Conservation (phyloP, 768 basidiomycete genomes). For the Psilocybe sp. region DNA sequence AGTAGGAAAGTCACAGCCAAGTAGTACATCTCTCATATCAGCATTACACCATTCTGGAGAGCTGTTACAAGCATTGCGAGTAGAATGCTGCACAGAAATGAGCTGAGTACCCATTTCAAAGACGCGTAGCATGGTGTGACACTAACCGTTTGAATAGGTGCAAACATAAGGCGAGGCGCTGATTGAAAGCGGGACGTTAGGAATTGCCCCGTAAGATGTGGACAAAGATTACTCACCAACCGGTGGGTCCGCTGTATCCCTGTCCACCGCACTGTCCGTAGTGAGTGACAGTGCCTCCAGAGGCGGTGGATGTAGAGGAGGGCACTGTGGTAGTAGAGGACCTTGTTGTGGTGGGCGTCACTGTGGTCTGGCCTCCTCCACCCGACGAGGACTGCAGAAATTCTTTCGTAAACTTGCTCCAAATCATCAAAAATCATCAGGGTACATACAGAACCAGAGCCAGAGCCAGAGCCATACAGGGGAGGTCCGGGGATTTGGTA, state of each 20-base stretch:
- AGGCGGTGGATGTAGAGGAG: constrained; percentile 15
- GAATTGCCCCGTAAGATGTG: background rate
- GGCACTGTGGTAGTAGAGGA: constrained; percentile 6
- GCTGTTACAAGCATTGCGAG: constrained; percentile 8
- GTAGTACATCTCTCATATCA: no score
- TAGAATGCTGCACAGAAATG: background rate
- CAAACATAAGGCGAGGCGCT: constrained; percentile 37
- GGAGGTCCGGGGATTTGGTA: constrained; percentile 45
- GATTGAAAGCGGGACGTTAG: background rate
- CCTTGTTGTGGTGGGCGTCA: background rate
- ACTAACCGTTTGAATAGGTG: constrained; percentile 30
- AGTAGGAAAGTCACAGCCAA: no score
- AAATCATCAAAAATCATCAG: background rate
- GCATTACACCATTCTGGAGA: no score
- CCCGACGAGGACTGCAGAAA: background rate
- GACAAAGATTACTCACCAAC: constrained; percentile 26
- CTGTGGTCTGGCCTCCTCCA: constrained; percentile 10
- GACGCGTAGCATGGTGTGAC: background rate
- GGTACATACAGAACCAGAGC: constrained; percentile 2
- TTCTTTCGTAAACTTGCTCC: no score
- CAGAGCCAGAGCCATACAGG: constrained; percentile 39
- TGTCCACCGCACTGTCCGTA: constrained; percentile 44
- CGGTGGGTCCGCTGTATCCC: constrained; percentile 35
- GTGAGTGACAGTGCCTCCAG: constrained; percentile 24
- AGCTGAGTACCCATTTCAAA: background rate